Percentiles rank a stretch among this genome's conserved stretches.
Conservation (phyloP, 129 eudicot genomes). For the sunflower (Helianthus annuus) region DNA sequence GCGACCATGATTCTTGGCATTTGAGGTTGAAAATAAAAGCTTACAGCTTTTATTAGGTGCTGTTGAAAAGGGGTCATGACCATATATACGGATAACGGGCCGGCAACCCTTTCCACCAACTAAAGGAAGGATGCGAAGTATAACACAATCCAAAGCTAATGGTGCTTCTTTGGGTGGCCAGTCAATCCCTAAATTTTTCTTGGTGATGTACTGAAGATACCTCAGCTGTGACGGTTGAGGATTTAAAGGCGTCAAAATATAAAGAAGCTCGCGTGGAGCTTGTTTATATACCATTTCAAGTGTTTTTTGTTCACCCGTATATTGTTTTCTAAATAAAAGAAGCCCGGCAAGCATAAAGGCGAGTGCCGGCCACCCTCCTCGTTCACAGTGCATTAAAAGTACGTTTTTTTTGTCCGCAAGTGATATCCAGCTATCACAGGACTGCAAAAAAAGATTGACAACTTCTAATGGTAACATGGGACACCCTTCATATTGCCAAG, state of each 20-base stretch:
- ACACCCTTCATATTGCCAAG: slow-evolving; percentile 58
- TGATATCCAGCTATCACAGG: slow-evolving; percentile 60
- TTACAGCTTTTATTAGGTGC: slow-evolving; percentile 57
- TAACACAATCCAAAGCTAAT: slow-evolving; percentile 69
- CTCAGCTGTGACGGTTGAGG: slow-evolving; percentile 90
- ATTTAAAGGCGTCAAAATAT: slow-evolving; percentile 74
- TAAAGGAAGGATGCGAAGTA: slow-evolving; percentile 72
- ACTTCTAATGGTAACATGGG: slow-evolving; percentile 58
- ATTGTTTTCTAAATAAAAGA: slow-evolving; percentile 53
- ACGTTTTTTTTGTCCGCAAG: slow-evolving; percentile 45
- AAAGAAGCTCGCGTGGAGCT: slow-evolving; percentile 76
- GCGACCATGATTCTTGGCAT: slow-evolving; percentile 48
- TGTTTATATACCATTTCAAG: slow-evolving; percentile 65
- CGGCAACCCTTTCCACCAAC: slow-evolving; percentile 82
- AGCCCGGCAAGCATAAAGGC: slow-evolving; percentile 65
- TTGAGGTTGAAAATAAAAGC: slow-evolving; percentile 69
- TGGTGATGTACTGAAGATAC: slow-evolving; percentile 88
- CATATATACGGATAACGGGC: slow-evolving; percentile 81
- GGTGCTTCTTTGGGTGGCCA: slow-evolving; percentile 90
- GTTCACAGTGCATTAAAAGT: slow-evolving; percentile 65
- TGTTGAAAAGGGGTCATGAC: slow-evolving; percentile 70
- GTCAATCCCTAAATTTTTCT: slow-evolving; percentile 68
- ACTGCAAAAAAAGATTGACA: slow-evolving; percentile 46
- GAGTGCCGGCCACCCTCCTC: slow-evolving; percentile 68
- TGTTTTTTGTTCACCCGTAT: slow-evolving; percentile 57